Percentiles rank a stretch among this genome's conserved stretches.
phyloP scores from a whole-genome alignment of 805 yeast species.

The Candida methanosorbosa region DNA sequence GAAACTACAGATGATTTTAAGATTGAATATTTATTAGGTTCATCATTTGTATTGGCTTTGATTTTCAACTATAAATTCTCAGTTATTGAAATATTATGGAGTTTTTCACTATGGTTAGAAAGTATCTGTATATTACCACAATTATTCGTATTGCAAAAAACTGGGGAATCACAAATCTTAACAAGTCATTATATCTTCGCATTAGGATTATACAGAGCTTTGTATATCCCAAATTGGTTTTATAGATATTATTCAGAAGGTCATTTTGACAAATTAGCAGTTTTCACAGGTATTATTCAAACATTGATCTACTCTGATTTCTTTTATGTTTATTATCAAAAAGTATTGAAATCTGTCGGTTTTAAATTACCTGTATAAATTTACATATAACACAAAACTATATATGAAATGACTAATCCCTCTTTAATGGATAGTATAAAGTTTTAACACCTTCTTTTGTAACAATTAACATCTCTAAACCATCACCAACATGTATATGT shows the following conservation, averaged over 20 bases:
- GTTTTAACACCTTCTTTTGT: slow-evolving; percentile 88
- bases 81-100: slow-evolving; percentile 64
- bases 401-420: slow-evolving; percentile 43
- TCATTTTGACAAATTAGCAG: slow-evolving; percentile 58
- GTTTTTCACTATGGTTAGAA: slow-evolving; percentile 89
- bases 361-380: slow-evolving; percentile 38
- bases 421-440: slow-evolving; percentile 79
- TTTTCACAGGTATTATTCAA: slow-evolving; percentile 77
- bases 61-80: slow-evolving; percentile 62
- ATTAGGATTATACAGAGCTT: slow-evolving; percentile 79
- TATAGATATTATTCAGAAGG: slow-evolving; percentile 69
- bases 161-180: slow-evolving; percentile 80
- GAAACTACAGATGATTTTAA: slow-evolving; percentile 66
- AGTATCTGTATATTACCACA: slow-evolving; percentile 90
- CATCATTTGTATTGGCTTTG: slow-evolving; percentile 46
- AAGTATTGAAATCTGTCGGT: slow-evolving; percentile 71
- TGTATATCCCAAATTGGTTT: slow-evolving; percentile 92
- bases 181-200: slow-evolving; percentile 94
- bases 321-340: slow-evolving; percentile 82
- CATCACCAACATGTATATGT: slow-evolving; percentile 98
- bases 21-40: slow-evolving; percentile 59
- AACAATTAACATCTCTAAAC: slow-evolving; percentile 80
- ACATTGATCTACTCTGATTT: slow-evolving; percentile 89
- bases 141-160: slow-evolving; percentile 77
- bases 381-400: neutral